These are phyloP conservation scores for Blepharisma stoltei DNA, from an alignment of 73 alveolate species.

Conservation along the genomic window DNA sequence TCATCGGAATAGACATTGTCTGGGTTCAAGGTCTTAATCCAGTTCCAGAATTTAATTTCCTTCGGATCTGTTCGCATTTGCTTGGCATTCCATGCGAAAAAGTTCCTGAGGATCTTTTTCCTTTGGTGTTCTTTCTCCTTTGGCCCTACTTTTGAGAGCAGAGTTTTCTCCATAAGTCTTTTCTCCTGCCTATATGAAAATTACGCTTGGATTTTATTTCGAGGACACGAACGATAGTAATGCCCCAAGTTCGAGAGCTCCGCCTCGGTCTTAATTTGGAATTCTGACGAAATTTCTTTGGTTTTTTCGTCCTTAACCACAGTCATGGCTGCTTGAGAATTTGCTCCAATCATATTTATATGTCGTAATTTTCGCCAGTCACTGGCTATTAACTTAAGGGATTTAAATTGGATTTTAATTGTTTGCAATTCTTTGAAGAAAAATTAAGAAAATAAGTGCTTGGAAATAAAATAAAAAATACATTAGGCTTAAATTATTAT, in stretches of 20 bases:
- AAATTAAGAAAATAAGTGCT: too few species aligned
- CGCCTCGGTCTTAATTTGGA: too few species aligned
- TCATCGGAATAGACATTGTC: constrained; percentile 3
- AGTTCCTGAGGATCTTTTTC: constrained; percentile 20
- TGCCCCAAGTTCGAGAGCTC: neutral
- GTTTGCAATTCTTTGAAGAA: too few species aligned
- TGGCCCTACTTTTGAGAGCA: constrained; percentile 18
- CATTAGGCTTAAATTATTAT: too few species aligned
- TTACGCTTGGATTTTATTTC: constrained; percentile 25
- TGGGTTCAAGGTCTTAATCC: constrained; percentile 9
- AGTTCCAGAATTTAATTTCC: constrained; percentile 3
- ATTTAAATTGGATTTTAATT: too few species aligned
- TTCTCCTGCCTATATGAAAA: neutral
- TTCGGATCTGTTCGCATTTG: constrained; percentile 1
- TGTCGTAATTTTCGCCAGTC: too few species aligned
- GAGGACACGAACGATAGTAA: constrained; percentile 17
- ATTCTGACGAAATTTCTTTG: too few species aligned
- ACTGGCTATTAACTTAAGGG: too few species aligned
- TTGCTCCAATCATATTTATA: too few species aligned
- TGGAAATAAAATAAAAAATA: too few species aligned
- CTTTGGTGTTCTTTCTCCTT: constrained; percentile 28
- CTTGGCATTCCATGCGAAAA: constrained; percentile 19
- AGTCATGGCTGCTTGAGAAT: too few species aligned
- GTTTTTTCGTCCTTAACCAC: too few species aligned
- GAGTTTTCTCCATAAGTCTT: constrained; percentile 18